Base-by-base conservation (phyloP, 106 monocot species). In the Dioscorea zingiberensis region DNA sequence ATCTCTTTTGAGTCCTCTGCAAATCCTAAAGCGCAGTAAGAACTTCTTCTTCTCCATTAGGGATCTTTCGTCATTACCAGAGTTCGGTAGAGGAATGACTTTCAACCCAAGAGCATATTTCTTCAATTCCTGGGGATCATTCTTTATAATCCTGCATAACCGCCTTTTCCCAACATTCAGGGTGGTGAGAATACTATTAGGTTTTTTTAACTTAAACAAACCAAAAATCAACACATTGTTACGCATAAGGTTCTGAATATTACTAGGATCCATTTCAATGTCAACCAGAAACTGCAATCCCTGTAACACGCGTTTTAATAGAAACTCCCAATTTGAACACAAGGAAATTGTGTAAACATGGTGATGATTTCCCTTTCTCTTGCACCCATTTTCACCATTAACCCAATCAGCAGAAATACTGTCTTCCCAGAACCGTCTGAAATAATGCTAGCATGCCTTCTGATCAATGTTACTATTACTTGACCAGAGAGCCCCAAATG, bases 101-200 rank as follows among this genome's bases (percentile, higher is more conserved):
- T 79, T 93, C 58, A 25, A 12, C n/a, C 85, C 81, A 15, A 62
- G 57, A 22, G 68, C 61, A 62, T 62, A 88, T 14, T 73, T 73
- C 65, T 68, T 61, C 48, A 93, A 65, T 32, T 81, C 73, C 47
- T 73, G 25, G 18, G 93, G 93, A 63, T 88, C 80, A 22, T 80
- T 71, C 48, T 71, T 78, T 62, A 93, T 71, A 8, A 85, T 78
- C 55, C 27, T 67, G 48, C 85, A 71, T 47, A 93, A 62, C 13
- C 77, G 66, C 64, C 64, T 80, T 11, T 48, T 68, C n/a, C 76
- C 66, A n/a, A 64, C 47, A 29, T 58, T 48, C 48, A 85, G 61
- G 24, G 38, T 14, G 6, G 65, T 59, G 17, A 73, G 21, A 27
- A 88, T 64, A 60, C 73, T 83, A 25, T 58, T 65, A 17, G 82